A percentile compares a stretch with the other conserved stretches of the same genome.
These are phyloP conservation scores for Cucurbita ficifolia DNA, from an alignment of 306 rosid species.

Conservation along the genomic window DNA sequence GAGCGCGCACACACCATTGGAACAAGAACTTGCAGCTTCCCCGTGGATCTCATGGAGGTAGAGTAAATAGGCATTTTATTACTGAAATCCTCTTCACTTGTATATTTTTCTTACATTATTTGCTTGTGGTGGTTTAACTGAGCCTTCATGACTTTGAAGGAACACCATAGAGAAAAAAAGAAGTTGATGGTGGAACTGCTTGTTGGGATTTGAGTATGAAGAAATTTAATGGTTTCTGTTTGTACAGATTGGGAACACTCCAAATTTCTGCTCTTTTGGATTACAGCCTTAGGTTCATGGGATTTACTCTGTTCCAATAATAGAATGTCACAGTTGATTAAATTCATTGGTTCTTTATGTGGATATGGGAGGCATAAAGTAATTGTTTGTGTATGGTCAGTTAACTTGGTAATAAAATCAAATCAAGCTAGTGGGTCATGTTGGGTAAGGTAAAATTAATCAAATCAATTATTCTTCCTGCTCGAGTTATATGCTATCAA, in stretches of 20 bases:
- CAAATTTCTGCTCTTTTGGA: background rate
- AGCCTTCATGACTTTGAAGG: conserved; percentile 14
- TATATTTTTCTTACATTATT: conserved; percentile 29
- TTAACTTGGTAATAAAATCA: background rate
- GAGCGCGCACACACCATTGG: background rate
- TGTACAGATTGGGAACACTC: background rate
- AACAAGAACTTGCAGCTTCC: background rate
- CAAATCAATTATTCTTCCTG: background rate
- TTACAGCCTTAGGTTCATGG: background rate
- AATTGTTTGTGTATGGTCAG: background rate
- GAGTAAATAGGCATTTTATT: conserved; percentile 2
- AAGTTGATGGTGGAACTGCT: background rate
- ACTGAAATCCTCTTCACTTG: conserved; percentile 21
- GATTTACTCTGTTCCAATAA: background rate
- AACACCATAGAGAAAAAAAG: background rate
- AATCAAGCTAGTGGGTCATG: background rate
- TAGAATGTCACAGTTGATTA: background rate
- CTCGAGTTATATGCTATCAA: too few species aligned
- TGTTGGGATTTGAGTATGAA: conserved; percentile 6
- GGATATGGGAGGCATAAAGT: background rate
- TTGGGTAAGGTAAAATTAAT: background rate
- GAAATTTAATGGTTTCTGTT: conserved; percentile 1
- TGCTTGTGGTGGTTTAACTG: conserved; percentile 32
- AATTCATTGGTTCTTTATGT: background rate
- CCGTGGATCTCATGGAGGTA: background rate